A percentile compares a stretch with the other conserved stretches of the same genome.
Evolutionary conservation across 2,329 filamentous ascomycete genomes (phyloP).

Genomic region (Aurifilum marmelostoma): DNA sequence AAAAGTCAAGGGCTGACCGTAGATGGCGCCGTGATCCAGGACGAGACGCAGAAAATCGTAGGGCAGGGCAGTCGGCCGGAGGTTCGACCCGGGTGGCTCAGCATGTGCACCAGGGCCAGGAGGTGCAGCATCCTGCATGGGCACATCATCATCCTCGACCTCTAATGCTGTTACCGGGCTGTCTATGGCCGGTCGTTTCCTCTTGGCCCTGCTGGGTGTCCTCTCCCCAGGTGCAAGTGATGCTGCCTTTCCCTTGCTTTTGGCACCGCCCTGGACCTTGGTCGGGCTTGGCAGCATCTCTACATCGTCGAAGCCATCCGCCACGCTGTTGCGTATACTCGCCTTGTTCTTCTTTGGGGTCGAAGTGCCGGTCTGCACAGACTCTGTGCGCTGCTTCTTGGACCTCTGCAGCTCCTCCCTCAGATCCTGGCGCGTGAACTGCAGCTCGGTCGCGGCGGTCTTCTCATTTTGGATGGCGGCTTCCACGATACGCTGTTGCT

Average conservation of each 20-base stretch:
- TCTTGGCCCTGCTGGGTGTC: slow-evolving; percentile 70
- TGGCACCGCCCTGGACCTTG: slow-evolving; percentile 47
- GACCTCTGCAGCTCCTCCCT: slow-evolving; percentile 59
- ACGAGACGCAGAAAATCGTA: slow-evolving; percentile 57
- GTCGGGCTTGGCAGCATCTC: slow-evolving; percentile 59
- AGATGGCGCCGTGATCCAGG: slow-evolving; percentile 62
- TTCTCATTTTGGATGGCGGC: slow-evolving; percentile 67
- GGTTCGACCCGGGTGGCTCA: slow-evolving; percentile 16
- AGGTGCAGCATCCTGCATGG: slow-evolving; percentile 29
- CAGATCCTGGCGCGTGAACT: slow-evolving; percentile 74
- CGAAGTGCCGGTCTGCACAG: slow-evolving; percentile 42
- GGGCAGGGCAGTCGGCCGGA: slow-evolving; percentile 31
- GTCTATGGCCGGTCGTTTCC: slow-evolving; percentile 67
- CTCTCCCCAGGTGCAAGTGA: slow-evolving; percentile 51
- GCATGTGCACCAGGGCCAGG: neutral
- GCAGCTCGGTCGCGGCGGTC: slow-evolving; percentile 68
- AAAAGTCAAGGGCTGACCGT: slow-evolving; percentile 63
- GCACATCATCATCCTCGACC: slow-evolving; percentile 48
- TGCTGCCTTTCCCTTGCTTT: slow-evolving; percentile 43
- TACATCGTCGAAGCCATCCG: slow-evolving; percentile 78
- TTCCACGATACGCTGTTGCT: slow-evolving; percentile 67
- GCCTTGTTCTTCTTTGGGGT: slow-evolving; percentile 65
- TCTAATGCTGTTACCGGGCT: slow-evolving; percentile 69
- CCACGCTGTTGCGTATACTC: slow-evolving; percentile 57
- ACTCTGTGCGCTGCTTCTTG: slow-evolving; percentile 47